These are phyloP conservation scores for Colletotrichum orchidophilum DNA, from an alignment of 2,329 filamentous ascomycete genomes.

Conservation along the genomic window DNA sequence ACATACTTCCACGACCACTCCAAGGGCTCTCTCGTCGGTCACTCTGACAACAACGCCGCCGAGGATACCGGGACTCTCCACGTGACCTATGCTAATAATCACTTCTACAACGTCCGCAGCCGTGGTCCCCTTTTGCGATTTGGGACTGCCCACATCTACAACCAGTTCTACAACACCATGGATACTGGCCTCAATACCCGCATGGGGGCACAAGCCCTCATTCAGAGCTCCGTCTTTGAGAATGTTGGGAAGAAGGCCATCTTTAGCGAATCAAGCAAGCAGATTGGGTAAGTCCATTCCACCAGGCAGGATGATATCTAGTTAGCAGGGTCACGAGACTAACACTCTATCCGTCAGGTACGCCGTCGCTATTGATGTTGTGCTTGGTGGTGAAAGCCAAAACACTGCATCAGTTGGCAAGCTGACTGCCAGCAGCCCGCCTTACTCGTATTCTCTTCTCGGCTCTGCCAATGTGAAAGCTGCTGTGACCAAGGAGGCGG, in stretches of 20 bases:
- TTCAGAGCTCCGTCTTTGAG: slow-evolving; percentile 60
- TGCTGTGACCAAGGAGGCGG: slow-evolving; percentile 47
- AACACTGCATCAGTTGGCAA: slow-evolving; percentile 59
- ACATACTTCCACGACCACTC: slow-evolving; percentile 56
- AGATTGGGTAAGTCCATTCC: slow-evolving; percentile 13
- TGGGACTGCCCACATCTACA: slow-evolving; percentile 66
- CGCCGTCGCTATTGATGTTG: slow-evolving; percentile 48
- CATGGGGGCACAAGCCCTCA: slow-evolving; percentile 59
- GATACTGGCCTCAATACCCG: slow-evolving; percentile 59
- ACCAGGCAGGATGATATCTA: neutral
- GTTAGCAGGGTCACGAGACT: neutral
- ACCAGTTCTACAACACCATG: slow-evolving; percentile 49
- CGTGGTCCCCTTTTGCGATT: slow-evolving; percentile 69
- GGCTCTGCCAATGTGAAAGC: slow-evolving; percentile 54
- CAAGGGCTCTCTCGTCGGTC: slow-evolving; percentile 66
- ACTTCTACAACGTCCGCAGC: slow-evolving; percentile 68
- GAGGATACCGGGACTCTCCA: slow-evolving; percentile 67
- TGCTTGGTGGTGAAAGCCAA: slow-evolving; percentile 48
- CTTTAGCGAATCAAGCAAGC: slow-evolving; percentile 42
- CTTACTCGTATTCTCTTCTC: slow-evolving; percentile 52
- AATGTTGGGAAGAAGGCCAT: slow-evolving; percentile 45
- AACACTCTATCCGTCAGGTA: slow-evolving; percentile 35
- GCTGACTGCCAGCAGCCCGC: slow-evolving; percentile 58
- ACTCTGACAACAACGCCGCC: slow-evolving; percentile 61
- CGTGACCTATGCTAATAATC: slow-evolving; percentile 71